phyloP scores from a whole-genome alignment of 2,329 filamentous ascomycete genomes.

The Tolypocladium cylindrosporum region DNA sequence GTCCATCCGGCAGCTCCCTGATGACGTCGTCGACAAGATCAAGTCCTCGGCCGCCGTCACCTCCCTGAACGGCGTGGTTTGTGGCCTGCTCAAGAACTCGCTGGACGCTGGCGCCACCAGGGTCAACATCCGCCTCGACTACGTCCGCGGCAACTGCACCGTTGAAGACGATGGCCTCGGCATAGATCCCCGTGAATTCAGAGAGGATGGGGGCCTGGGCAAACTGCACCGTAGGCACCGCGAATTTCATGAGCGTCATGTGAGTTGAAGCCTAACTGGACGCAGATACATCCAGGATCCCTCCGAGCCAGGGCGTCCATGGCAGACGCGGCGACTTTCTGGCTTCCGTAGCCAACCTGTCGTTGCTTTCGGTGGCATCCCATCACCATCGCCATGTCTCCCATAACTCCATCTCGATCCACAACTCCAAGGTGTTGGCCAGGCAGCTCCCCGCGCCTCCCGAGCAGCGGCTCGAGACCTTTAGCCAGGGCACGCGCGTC shows the following conservation, averaged over 20 bases:
- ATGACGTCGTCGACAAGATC: slow-evolving; percentile 65
- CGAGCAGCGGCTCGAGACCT: slow-evolving; percentile 44
- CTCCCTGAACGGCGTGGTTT: slow-evolving; percentile 59
- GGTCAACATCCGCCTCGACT: slow-evolving; percentile 64
- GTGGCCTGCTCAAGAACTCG: slow-evolving; percentile 71
- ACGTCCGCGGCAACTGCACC: slow-evolving; percentile 61
- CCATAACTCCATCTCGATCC: slow-evolving; percentile 57
- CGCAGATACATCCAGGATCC: slow-evolving; percentile 70
- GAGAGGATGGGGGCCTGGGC: slow-evolving; percentile 57
- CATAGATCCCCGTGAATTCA: slow-evolving; percentile 65
- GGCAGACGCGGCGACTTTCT: slow-evolving; percentile 68
- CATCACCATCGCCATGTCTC: slow-evolving; percentile 50
- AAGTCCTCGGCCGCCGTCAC: slow-evolving; percentile 76
- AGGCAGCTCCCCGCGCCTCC: slow-evolving; percentile 52
- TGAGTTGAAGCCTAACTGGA: slow-evolving; percentile 4
- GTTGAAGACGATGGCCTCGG: slow-evolving; percentile 81
- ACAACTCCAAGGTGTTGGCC: slow-evolving; percentile 56
- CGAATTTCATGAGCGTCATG: not conserved
- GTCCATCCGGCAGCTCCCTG: slow-evolving; percentile 60
- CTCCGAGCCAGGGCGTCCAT: slow-evolving; percentile 36
- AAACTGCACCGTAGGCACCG: slow-evolving; percentile 58
- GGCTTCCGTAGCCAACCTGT: slow-evolving; percentile 64
- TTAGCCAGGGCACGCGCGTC: slow-evolving; percentile 63
- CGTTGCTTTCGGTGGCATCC: slow-evolving; percentile 68
- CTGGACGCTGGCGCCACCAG: slow-evolving; percentile 68